Evolutionary conservation across 163 green algal species (phyloP).

Genomic region (Chlorella variabilis): DNA sequence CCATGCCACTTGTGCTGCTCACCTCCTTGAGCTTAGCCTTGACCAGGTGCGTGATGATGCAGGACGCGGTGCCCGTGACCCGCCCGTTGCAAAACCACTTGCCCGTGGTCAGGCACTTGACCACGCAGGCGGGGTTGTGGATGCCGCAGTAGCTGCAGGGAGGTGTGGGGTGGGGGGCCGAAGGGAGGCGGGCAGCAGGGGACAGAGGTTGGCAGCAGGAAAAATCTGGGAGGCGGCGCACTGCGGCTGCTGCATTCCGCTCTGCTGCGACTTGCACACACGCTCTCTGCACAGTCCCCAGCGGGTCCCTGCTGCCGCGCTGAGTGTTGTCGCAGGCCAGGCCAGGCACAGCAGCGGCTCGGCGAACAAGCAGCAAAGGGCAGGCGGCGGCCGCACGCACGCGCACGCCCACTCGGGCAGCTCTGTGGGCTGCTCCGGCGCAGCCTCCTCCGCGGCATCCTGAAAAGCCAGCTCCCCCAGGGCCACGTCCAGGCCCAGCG

Average conservation of each 20-base stretch:
- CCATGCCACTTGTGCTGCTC: too few relatives aligned
- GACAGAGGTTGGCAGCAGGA: background rate
- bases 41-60: slow-evolving; percentile 97
- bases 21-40: slow-evolving; percentile 85
- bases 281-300: too few relatives aligned
- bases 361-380: background rate
- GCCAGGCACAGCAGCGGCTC: too few relatives aligned
- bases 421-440: slow-evolving; percentile 48
- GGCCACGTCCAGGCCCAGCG: slow-evolving; percentile 14
- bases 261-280: too few relatives aligned
- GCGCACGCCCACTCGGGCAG: slow-evolving; percentile 77
- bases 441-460: slow-evolving; percentile 50
- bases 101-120: slow-evolving; percentile 89
- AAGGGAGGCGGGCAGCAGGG: background rate
- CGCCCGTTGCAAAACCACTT: slow-evolving; percentile 99
- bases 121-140: slow-evolving; percentile 89
- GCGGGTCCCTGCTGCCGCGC: too few relatives aligned
- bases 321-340: too few relatives aligned
- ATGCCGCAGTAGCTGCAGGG: slow-evolving; percentile 93
- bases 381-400: slow-evolving; percentile 45
- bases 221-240: background rate
- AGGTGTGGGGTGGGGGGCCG: background rate
- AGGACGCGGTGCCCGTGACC: slow-evolving; percentile 77
- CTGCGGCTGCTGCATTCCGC: background rate
- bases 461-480: slow-evolving; percentile 46